Conservation (phyloP, 2,329 filamentous ascomycete species). For the Aureobasidium mangrovei region DNA sequence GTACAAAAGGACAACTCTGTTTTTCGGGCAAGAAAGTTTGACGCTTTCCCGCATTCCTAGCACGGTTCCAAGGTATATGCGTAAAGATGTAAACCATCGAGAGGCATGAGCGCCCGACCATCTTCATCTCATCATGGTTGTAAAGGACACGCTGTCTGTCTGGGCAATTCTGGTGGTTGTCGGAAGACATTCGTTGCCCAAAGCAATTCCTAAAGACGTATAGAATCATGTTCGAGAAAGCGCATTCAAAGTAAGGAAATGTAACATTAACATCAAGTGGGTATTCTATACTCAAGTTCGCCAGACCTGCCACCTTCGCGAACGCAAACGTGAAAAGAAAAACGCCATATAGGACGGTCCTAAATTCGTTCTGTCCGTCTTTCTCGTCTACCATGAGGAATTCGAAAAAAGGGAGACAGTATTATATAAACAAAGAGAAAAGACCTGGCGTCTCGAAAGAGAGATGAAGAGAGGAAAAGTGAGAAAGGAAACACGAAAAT, state of each 20-base stretch:
- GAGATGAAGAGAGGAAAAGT: background rate
- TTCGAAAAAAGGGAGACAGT: background rate
- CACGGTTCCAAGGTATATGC: no score
- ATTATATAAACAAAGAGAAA: slow-evolving; percentile 11
- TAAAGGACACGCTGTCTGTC: no score
- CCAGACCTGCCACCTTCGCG: background rate
- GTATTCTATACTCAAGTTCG: slow-evolving; percentile 10
- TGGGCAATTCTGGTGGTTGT: no score
- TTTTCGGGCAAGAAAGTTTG: no score
- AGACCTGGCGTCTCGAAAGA: background rate
- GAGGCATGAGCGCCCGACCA: no score
- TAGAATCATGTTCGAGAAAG: background rate
- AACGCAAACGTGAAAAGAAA: background rate
- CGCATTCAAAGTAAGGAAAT: background rate
- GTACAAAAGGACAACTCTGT: no score
- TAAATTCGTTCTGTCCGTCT: background rate
- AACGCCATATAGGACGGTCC: slow-evolving; percentile 6
- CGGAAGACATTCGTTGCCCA: no score
- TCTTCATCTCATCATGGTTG: no score
- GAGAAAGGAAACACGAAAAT: slow-evolving; percentile 7
- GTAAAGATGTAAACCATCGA: no score
- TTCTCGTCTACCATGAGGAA: background rate
- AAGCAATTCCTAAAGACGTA: no score
- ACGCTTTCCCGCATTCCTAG: no score
- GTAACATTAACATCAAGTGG: slow-evolving; percentile 13